phyloP scores from a whole-genome alignment of 768 basidiomycete genomes.

The Chalciporus pseudorubinellus region DNA sequence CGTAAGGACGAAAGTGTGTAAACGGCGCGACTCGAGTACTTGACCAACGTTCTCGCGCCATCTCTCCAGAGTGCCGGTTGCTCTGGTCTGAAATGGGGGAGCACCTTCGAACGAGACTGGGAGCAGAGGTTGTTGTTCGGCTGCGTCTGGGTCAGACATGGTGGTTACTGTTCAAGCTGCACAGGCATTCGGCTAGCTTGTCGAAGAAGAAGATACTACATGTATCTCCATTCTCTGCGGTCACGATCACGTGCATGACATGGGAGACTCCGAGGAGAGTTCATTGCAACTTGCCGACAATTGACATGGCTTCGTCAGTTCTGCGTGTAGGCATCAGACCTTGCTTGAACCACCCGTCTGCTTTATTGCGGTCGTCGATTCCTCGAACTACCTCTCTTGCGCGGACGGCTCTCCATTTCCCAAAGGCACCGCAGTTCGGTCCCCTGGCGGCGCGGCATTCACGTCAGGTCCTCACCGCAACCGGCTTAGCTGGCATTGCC shows the following conservation, averaged over 20 bases:
- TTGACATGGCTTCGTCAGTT: constrained; percentile 8
- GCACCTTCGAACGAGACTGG: constrained; percentile 19
- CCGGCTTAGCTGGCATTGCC: constrained; percentile 41
- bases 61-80: constrained; percentile 3
- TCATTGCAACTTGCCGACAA: background rate
- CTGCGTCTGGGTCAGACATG: constrained; percentile 37
- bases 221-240: background rate
- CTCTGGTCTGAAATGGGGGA: constrained; percentile 8
- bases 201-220: background rate
- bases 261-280: background rate
- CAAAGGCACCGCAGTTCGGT: background rate
- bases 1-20: constrained; percentile 59
- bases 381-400: constrained; percentile 1
- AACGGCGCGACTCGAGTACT: constrained; percentile 48
- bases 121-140: constrained; percentile 52
- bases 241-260: constrained; percentile 24
- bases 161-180: constrained; percentile 22
- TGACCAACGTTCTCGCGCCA: constrained; percentile 39
- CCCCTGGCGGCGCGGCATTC: constrained; percentile 4
- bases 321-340: constrained; percentile 21
- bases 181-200: constrained; percentile 1
- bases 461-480: constrained; percentile 21
- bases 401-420: background rate
- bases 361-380: background rate
- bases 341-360: constrained; percentile 1